phyloP scores from a whole-genome alignment of 345 rosid species.

The Durio zibethinus region DNA sequence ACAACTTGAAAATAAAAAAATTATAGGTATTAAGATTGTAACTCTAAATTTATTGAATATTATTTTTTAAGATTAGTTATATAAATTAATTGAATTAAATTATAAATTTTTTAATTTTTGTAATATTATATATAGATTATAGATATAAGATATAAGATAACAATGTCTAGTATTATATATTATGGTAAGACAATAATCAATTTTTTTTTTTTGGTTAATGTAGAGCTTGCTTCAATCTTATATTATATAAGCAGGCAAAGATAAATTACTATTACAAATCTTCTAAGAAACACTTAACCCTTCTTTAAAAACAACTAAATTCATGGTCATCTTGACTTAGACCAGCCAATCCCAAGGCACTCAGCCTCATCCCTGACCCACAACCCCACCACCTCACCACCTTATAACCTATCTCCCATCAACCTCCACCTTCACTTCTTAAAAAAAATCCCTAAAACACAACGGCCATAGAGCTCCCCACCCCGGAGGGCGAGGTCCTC shows the following conservation, averaged over 20 bases:
- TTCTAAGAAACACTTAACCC: background rate
- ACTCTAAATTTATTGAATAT: too few species aligned
- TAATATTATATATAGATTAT: too few species aligned
- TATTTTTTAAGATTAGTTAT: too few species aligned
- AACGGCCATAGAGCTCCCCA: conserved; percentile 37
- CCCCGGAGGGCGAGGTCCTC: conserved; percentile 31
- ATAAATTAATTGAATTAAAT: too few species aligned
- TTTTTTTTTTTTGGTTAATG: background rate
- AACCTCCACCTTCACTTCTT: background rate
- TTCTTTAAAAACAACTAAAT: background rate
- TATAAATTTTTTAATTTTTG: too few species aligned
- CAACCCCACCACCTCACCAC: conserved; percentile 28
- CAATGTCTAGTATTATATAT: too few species aligned
- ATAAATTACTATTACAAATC: background rate
- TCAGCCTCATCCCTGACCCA: conserved; percentile 19
- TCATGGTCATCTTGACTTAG: conserved; percentile 17
- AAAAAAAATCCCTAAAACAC: background rate
- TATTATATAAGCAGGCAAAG: background rate
- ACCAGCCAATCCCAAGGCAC: conserved; percentile 11
- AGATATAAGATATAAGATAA: too few species aligned
- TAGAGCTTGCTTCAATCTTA: background rate
- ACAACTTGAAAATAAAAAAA: too few species aligned
- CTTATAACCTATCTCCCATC: conserved; percentile 5
- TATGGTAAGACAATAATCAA: background rate
- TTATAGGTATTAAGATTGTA: too few species aligned